Evolutionary conservation across 805 yeast species (phyloP), one percentile per base, ranked within the genome.

Genomic region (Wickerhamiella kurtzmanii): DNA sequence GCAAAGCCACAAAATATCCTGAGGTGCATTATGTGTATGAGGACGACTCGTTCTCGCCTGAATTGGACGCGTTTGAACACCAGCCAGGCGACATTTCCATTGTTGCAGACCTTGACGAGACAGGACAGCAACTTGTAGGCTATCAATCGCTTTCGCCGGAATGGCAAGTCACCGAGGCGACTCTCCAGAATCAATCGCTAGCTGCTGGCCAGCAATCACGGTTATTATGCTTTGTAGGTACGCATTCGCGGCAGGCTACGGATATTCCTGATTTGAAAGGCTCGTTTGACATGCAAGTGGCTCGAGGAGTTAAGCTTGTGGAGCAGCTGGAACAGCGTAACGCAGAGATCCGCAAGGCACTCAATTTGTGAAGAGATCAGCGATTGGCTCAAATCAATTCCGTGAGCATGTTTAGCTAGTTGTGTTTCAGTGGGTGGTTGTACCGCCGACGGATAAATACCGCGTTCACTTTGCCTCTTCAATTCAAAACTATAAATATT

Each of bases 1-100:
- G 41, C 22, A 21, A 20, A 16, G 25, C n/a, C n/a, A 58, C 60
- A 3, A 35, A 60, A 36, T 63, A 65, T 48, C 70, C 70, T 3
- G 64, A 61, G 32, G 63, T 66, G 6, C 64, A 59, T 45, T 64
- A 64, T 42, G 57, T 66, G 11, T 66, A 63, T 45, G 48, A 51
- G 1, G 69, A 66, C 51, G 70, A 65, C 53, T 58, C 54, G 37
- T 61, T 63, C 49, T 48, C 54, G 8, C 63, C 65, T 15, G 58
- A 62, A n/a, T 43, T 55, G n/a, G 66, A 62, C 41, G 56, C 55
- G 6, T 49, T 56, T 17, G 61, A 64, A 28, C 59, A 60, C 38
- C 50, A 51, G 40, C 49, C 50, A 6, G 61, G 56, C 36, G 66
- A 64, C 41, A 50, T 60, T 2, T 56, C 65, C 0, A 52, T 66